Percentiles rank a stretch among this genome's conserved stretches.
Conservation (phyloP, 805 yeast genomes). For the Grigorovia yakushimaensis region DNA sequence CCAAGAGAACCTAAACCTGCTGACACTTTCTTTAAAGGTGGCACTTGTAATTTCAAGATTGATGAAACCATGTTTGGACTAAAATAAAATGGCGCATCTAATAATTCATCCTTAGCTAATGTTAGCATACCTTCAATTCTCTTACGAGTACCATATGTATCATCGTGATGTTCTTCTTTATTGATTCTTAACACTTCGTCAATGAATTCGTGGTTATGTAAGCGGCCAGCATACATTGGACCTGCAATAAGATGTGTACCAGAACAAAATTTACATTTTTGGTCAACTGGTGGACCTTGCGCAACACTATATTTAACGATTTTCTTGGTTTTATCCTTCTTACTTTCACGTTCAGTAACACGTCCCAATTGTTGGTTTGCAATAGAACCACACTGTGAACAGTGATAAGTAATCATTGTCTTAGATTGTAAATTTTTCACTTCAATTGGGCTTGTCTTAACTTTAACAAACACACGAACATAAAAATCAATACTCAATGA, state of each 20-base stretch:
- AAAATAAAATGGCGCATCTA: slow-evolving; percentile 66
- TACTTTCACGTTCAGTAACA: slow-evolving; percentile 34
- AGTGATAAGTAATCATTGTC: slow-evolving; percentile 69
- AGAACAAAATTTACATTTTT: slow-evolving; percentile 59
- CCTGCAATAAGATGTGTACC: slow-evolving; percentile 72
- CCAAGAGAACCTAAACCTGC: slow-evolving; percentile 84
- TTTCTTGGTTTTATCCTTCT: slow-evolving; percentile 22
- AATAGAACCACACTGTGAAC: slow-evolving; percentile 78
- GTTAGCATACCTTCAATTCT: slow-evolving; percentile 91
- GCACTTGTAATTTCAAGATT: slow-evolving; percentile 70
- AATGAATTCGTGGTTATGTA: slow-evolving; percentile 65
- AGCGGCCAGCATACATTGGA: slow-evolving; percentile 87
- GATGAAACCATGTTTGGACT: slow-evolving; percentile 70
- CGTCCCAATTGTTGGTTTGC: slow-evolving; percentile 70
- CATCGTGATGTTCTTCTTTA: slow-evolving; percentile 33
- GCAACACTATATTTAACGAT: slow-evolving; percentile 51
- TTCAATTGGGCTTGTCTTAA: slow-evolving; percentile 64
- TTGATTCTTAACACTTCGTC: slow-evolving; percentile 51
- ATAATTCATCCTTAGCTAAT: slow-evolving; percentile 64
- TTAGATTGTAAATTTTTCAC: slow-evolving; percentile 74
- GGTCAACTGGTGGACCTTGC: slow-evolving; percentile 51
- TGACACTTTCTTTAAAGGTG: slow-evolving; percentile 59
- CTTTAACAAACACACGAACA: slow-evolving; percentile 74
- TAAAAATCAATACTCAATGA: slow-evolving; percentile 87
- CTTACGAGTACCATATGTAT: slow-evolving; percentile 64